Percentiles rank a stretch among this genome's conserved stretches.
Evolutionary conservation across 331 rosid species (phyloP).

Genomic region (Pyracantha coccinea): DNA sequence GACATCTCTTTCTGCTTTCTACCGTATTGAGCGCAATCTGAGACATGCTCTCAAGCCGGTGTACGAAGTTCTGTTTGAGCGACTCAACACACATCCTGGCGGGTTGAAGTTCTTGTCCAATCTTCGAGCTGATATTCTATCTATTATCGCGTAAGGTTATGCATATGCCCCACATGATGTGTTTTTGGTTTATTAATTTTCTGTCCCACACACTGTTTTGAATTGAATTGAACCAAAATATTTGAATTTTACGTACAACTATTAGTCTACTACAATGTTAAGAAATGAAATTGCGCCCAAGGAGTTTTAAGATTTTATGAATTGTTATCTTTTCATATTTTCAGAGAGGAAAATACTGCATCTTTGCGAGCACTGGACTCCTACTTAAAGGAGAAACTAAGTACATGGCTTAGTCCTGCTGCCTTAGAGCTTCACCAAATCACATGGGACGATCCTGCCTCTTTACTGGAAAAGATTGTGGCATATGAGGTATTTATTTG

Average conservation of each 20-base stretch:
- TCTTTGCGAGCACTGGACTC: slow-evolving; percentile 86
- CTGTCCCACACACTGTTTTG: neutral
- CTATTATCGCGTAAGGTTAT: slow-evolving; percentile 69
- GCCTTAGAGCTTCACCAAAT: slow-evolving; percentile 93
- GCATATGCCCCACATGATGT: neutral
- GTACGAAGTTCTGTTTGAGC: slow-evolving; percentile 84
- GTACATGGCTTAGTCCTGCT: slow-evolving; percentile 96
- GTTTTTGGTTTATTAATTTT: neutral
- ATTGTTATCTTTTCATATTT: slow-evolving; percentile 1
- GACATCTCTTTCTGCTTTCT: slow-evolving; percentile 51
- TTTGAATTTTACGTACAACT: no score
- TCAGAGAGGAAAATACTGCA: slow-evolving; percentile 69
- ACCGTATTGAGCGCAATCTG: slow-evolving; percentile 68
- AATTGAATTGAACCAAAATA: no score
- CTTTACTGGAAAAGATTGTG: slow-evolving; percentile 92
- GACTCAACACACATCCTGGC: slow-evolving; percentile 87
- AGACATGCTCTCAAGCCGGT: slow-evolving; percentile 77
- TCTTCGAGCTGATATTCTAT: slow-evolving; percentile 78
- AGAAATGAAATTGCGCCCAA: neutral
- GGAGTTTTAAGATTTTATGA: neutral
- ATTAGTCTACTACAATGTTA: neutral
- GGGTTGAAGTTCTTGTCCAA: slow-evolving; percentile 73
- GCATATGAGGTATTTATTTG: slow-evolving; percentile 70
- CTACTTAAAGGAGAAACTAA: slow-evolving; percentile 77
- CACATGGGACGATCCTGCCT: slow-evolving; percentile 98